These are phyloP conservation scores for Cytospora leucostoma DNA, from an alignment of 2,329 filamentous ascomycete genomes.

Conservation along the genomic window DNA sequence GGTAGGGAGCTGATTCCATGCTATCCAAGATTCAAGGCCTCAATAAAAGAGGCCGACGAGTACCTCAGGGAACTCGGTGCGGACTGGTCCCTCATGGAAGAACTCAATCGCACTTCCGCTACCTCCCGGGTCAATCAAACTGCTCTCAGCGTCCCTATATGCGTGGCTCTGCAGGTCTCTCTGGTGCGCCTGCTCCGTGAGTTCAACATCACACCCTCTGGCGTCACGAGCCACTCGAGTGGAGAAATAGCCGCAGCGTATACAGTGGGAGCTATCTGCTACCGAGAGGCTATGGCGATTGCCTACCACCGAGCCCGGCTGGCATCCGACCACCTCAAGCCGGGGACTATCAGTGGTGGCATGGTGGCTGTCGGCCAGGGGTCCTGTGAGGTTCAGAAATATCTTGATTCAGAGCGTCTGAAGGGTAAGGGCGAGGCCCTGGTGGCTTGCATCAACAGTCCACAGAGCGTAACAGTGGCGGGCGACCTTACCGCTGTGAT, in stretches of 20 bases:
- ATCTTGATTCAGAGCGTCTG: neutral
- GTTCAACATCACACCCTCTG: slow-evolving; percentile 27
- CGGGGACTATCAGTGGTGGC: slow-evolving; percentile 6
- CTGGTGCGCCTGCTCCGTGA: slow-evolving; percentile 35
- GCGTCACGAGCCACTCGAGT: slow-evolving; percentile 30
- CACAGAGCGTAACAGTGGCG: slow-evolving; percentile 39
- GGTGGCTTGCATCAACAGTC: slow-evolving; percentile 27
- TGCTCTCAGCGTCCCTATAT: slow-evolving; percentile 33
- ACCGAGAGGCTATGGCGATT: slow-evolving; percentile 24
- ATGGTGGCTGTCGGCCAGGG: slow-evolving; percentile 18
- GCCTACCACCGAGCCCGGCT: slow-evolving; percentile 26
- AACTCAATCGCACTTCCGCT: slow-evolving; percentile 30
- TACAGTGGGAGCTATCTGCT: slow-evolving; percentile 27
- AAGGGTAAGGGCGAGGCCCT: slow-evolving; percentile 8
- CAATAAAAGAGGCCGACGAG: slow-evolving; percentile 29
- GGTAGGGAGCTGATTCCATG: slow-evolving; percentile 30
- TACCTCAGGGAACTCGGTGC: slow-evolving; percentile 31
- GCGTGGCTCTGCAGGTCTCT: slow-evolving; percentile 41
- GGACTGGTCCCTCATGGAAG: slow-evolving; percentile 33
- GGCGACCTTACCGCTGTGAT: slow-evolving; percentile 35
- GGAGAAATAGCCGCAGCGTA: slow-evolving; percentile 34
- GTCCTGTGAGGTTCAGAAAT: neutral
- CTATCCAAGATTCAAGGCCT: slow-evolving; percentile 29
- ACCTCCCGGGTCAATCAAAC: slow-evolving; percentile 32
- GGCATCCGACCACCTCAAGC: slow-evolving; percentile 6